Evolutionary conservation across 305 asterid species (phyloP).

Genomic region (Ajuga reptans): DNA sequence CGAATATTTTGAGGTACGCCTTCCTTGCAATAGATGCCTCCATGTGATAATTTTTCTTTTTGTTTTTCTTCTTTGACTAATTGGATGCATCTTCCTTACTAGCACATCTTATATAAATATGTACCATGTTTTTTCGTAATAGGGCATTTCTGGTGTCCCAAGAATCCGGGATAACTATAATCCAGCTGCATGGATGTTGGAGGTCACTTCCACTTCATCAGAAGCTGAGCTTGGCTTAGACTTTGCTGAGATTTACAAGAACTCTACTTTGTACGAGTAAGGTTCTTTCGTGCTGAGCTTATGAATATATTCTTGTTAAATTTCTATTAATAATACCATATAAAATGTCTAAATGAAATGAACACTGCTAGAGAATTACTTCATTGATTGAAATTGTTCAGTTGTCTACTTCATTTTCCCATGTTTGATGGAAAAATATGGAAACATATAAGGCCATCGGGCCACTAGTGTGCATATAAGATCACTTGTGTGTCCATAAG

Average conservation of each 20-base stretch:
- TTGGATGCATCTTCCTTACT: not conserved
- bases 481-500: too few species aligned
- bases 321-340: too few species aligned
- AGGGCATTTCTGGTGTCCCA: conserved; percentile 65
- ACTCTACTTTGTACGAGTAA: conserved; percentile 50
- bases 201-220: conserved; percentile 61
- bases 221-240: conserved; percentile 59
- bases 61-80: not conserved
- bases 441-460: too few species aligned
- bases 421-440: too few species aligned
- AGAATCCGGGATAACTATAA: conserved; percentile 51
- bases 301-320: too few species aligned
- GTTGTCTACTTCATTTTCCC: too few species aligned
- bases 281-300: conserved; percentile 9
- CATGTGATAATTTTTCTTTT: not conserved
- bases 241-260: conserved; percentile 55
- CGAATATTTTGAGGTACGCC: conserved; percentile 69
- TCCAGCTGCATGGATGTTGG: conserved; percentile 94
- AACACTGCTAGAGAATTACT: too few species aligned
- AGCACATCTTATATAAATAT: not conserved
- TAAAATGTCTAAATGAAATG: too few species aligned
- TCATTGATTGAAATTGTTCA: too few species aligned
- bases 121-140: not conserved
- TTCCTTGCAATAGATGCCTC: not conserved
- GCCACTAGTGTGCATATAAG: too few species aligned